Percentiles rank a stretch among this genome's conserved stretches.
Conservation (phyloP, 129 eudicot genomes). For the Flaveria robusta region DNA sequence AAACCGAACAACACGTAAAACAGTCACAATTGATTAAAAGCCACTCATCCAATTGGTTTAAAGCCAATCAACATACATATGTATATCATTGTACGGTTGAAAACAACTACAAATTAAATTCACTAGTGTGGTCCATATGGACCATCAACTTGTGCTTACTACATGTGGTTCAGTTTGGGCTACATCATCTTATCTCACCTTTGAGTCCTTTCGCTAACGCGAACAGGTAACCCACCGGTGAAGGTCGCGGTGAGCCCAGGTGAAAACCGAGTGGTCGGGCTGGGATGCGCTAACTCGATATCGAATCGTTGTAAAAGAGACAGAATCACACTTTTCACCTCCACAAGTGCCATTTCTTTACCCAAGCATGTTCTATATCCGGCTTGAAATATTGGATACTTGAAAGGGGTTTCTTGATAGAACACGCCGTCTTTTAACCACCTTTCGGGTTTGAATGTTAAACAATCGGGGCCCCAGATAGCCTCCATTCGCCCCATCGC, state of each 20-base stretch:
- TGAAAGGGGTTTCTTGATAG: constrained; percentile 54
- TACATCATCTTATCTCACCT: background rate
- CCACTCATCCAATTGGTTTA: background rate
- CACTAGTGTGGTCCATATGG: background rate
- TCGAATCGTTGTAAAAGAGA: constrained; percentile 52
- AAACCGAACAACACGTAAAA: background rate
- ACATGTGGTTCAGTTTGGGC: constrained; percentile 13
- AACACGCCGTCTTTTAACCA: constrained; percentile 75
- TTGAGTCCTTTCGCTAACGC: constrained; percentile 31
- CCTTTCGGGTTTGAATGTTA: constrained; percentile 78
- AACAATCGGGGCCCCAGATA: constrained; percentile 84
- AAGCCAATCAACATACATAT: constrained; percentile 11
- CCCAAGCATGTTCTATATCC: constrained; percentile 81
- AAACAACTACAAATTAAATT: background rate
- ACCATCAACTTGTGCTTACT: constrained; percentile 8
- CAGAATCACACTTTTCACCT: constrained; percentile 57
- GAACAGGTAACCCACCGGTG: constrained; percentile 49
- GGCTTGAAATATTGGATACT: constrained; percentile 79
- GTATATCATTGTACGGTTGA: background rate
- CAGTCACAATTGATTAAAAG: background rate
- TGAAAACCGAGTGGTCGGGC: constrained; percentile 47
- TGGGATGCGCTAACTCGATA: constrained; percentile 18
- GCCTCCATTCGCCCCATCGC: constrained; percentile 95
- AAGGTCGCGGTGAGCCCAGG: constrained; percentile 65
- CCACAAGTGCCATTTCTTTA: constrained; percentile 68